Conservation (phyloP, 176 grass and related monocot genomes). For the Lolium multiflorum region DNA sequence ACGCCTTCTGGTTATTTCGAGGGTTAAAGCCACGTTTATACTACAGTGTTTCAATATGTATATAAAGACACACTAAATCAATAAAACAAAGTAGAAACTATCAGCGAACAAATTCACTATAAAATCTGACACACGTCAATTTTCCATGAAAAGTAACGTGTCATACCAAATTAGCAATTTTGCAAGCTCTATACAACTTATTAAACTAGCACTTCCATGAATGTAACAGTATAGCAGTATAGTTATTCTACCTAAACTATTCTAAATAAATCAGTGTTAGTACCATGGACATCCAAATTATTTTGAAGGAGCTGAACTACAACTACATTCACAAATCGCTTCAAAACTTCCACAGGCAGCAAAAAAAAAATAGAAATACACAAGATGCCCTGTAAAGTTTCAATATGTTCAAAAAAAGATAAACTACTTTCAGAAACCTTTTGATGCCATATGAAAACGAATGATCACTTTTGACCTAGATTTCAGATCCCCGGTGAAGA, state of each 20-base stretch:
- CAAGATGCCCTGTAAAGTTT: background rate
- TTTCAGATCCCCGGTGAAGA: conserved; percentile 21
- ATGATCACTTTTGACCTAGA: conserved; percentile 33
- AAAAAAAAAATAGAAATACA: background rate
- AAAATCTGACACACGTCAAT: conserved; percentile 16
- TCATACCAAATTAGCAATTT: conserved; percentile 26
- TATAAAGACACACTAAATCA: background rate
- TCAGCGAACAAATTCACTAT: background rate
- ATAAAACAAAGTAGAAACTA: conserved; percentile 23
- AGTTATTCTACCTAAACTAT: conserved; percentile 24
- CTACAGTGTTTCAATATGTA: background rate
- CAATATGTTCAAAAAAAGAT: background rate
- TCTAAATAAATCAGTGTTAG: conserved; percentile 21
- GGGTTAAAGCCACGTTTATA: background rate
- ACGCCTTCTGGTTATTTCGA: background rate
- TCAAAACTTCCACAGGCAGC: background rate
- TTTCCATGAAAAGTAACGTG: conserved; percentile 24
- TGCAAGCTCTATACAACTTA: background rate
- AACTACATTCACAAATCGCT: conserved; percentile 6
- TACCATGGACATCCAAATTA: conserved; percentile 18
- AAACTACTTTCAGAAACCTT: background rate
- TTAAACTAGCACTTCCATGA: conserved; percentile 6
- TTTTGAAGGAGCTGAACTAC: conserved; percentile 3
- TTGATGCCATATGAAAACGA: conserved; percentile 24
- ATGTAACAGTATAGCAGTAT: conserved; percentile 23